Base-by-base conservation (phyloP, 2,329 filamentous ascomycete species). In the Fusarium sulawesiense region DNA sequence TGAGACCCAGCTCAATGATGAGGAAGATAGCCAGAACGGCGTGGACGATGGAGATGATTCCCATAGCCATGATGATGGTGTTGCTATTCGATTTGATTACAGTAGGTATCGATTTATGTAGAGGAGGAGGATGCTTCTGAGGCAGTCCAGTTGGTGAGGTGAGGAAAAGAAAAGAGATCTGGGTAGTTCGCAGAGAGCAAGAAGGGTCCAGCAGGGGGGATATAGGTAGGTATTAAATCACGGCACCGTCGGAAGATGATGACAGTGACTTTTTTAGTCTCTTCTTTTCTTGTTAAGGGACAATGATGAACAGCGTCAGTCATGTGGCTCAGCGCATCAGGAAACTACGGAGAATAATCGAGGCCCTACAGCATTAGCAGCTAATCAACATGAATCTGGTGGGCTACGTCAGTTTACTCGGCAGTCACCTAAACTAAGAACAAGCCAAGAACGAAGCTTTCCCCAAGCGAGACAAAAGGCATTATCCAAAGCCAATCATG, bases 1-100 rank as follows among this genome's bases (percentile, higher is more conserved):
- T 91, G 37, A 97, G 80, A 23, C 91, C 93, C 12, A 97, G 87
- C 73, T 94, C 88, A 70, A 94, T 89, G 66, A 96, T 83, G 37
- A 90, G 85, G 73, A 97, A 87, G 42, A 93, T 71, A 13, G 84
- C 86, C 75, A 95, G 91, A 51, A 88, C 82, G 63, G 87, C 84
- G 77, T 93, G 92, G 42, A 92, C 83, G 42, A 90, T 87, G 71
- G 88, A 83, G 41, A 89, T 82, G 75, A 89, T 86, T 64, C 82
- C 82, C 76, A 87, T 78, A 30, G 81, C 80, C 87, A 89, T 88
- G 51, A 70, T 79, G 77, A 55, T 29, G 12, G 16, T 30, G 27
- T 29, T 49, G n/a, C 9, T 40, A 14, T 46, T 25, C 25, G 40
- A 23, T 55, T 10, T 25, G 21, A 6, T 54, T 56, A 41, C 46